Evolutionary conservation across 2,329 filamentous ascomycete species (phyloP).

Genomic region (Sporothrix brasiliensis): DNA sequence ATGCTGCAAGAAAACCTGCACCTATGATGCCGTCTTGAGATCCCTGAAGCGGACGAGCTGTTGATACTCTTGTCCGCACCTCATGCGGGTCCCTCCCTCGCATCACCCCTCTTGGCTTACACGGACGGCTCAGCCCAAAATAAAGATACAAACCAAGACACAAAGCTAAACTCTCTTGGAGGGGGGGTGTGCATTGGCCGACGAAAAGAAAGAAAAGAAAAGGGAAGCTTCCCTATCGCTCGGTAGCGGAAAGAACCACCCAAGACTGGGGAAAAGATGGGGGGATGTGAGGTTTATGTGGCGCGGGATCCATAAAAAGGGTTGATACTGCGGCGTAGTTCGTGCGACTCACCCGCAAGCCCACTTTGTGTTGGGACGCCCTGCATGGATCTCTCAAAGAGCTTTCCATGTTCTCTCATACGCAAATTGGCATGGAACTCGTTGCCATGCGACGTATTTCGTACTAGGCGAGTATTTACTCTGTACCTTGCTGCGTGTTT

Average conservation of each 20-base stretch:
- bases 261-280: not conserved
- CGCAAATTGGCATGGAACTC: not conserved
- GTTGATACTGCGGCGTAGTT: slow-evolving; percentile 24
- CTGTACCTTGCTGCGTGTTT: no score
- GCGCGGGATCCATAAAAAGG: slow-evolving; percentile 18
- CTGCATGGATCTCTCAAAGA: not conserved
- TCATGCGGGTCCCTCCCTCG: not conserved
- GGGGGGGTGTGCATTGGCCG: slow-evolving; percentile 18
- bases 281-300: slow-evolving; percentile 1
- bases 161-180: slow-evolving; percentile 9
- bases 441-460: no score
- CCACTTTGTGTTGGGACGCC: not conserved
- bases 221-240: slow-evolving; percentile 8
- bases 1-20: not conserved
- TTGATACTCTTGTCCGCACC: not conserved
- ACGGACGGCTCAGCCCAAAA: not conserved
- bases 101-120: not conserved
- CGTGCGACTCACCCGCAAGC: slow-evolving; percentile 17
- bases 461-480: no score
- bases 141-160: slow-evolving; percentile 9
- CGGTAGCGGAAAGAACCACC: not conserved
- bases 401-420: slow-evolving; percentile 9
- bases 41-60: not conserved
- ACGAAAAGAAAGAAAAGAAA: not conserved
- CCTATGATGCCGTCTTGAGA: no score